phyloP scores from a whole-genome alignment of 257 asterid genomes.

The Capsicum pubescens region DNA sequence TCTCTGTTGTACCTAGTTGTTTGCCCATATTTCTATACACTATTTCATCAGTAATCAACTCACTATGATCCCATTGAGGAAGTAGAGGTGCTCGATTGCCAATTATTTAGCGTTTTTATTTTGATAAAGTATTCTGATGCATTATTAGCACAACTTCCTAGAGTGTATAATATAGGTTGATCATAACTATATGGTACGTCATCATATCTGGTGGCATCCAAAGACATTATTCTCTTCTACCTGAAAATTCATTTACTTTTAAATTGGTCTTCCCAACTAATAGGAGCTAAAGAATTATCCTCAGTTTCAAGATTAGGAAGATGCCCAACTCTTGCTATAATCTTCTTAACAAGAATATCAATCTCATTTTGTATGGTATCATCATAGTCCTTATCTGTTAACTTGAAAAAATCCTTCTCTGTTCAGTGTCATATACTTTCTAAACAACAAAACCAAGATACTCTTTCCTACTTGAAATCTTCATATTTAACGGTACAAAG shows the following conservation, averaged over 20 bases:
- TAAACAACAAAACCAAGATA: conserved; percentile 91
- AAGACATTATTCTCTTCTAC: conserved; percentile 56
- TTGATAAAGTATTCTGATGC: conserved; percentile 51
- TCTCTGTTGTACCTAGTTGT: too few species aligned
- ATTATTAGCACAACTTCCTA: conserved; percentile 53
- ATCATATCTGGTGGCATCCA: conserved; percentile 72
- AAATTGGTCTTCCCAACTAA: conserved; percentile 60
- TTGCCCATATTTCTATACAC: too few species aligned
- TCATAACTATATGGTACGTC: conserved; percentile 53
- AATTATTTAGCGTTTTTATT: too few species aligned
- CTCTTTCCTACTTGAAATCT: conserved; percentile 66
- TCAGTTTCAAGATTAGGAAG: conserved; percentile 74
- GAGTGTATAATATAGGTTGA: conserved; percentile 65
- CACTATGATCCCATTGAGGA: too few species aligned
- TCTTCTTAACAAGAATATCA: conserved; percentile 74
- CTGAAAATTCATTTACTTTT: conserved; percentile 60
- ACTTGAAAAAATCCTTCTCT: conserved; percentile 60
- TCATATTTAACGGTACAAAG: conserved; percentile 75
- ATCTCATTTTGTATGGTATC: conserved; percentile 71
- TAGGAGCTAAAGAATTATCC: conserved; percentile 44
- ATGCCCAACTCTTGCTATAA: conserved; percentile 63
- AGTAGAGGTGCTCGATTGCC: too few species aligned
- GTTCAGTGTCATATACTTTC: conserved; percentile 73
- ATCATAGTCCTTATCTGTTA: conserved; percentile 74
- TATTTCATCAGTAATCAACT: too few species aligned